These are phyloP conservation scores for Cruciata laevipes DNA, from an alignment of 257 asterid species.

Conservation along the genomic window DNA sequence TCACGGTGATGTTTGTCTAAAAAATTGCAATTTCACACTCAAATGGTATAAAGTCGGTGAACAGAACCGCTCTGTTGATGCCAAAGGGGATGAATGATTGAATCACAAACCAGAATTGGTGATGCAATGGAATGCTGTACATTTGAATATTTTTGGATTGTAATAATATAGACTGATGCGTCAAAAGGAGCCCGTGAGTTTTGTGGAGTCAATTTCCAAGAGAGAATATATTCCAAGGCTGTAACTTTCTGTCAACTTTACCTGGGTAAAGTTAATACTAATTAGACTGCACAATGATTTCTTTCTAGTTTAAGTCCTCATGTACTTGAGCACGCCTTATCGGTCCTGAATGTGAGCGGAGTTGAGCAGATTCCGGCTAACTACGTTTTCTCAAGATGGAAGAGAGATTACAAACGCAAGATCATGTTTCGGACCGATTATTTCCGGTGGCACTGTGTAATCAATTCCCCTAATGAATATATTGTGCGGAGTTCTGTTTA, in stretches of 20 bases:
- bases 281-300: neutral
- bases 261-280: neutral
- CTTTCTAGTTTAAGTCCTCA: too few relatives aligned
- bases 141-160: neutral
- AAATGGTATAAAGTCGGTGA: too few relatives aligned
- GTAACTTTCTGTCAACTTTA: neutral
- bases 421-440: too few relatives aligned
- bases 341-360: too few relatives aligned
- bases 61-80: neutral
- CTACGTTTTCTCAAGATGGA: too few relatives aligned
- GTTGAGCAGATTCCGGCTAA: too few relatives aligned
- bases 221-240: neutral
- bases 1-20: neutral
- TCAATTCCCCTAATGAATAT: too few relatives aligned
- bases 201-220: neutral
- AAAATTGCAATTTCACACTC: too few relatives aligned
- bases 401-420: too few relatives aligned
- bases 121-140: neutral
- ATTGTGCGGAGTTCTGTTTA: too few relatives aligned
- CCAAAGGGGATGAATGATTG: neutral
- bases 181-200: slow-evolving; percentile 2
- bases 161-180: neutral
- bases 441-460: too few relatives aligned
- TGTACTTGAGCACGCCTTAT: too few relatives aligned
- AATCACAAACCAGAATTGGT: neutral